Conservation (phyloP, 805 yeast species). For the Metschnikowia orientalis region DNA sequence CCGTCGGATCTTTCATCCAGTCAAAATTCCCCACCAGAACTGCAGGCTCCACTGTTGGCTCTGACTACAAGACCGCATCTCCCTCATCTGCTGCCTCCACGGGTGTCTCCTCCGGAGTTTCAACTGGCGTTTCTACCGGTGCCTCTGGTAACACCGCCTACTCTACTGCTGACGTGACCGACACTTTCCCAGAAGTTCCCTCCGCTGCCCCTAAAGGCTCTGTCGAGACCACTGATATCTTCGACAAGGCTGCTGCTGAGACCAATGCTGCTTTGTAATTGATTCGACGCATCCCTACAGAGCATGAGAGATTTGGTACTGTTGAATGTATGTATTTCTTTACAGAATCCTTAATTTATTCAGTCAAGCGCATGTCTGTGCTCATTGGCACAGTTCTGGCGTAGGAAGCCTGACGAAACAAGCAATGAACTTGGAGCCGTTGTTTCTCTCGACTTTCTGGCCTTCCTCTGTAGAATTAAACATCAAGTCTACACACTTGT, state of each 20-base stretch:
- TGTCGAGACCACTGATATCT: slow-evolving; percentile 4
- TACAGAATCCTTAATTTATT: slow-evolving; percentile 2
- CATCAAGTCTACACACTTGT: slow-evolving; percentile 84
- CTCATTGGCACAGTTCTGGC: slow-evolving; percentile 35
- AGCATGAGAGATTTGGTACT: not conserved
- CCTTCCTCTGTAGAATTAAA: slow-evolving; percentile 95
- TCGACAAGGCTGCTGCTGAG: slow-evolving; percentile 9
- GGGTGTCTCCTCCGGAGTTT: slow-evolving; percentile 21
- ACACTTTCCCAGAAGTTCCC: slow-evolving; percentile 45
- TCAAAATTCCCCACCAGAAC: slow-evolving; percentile 62
- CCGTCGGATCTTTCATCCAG: slow-evolving; percentile 57
- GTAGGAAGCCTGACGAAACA: slow-evolving; percentile 74
- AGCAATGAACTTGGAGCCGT: slow-evolving; percentile 83
- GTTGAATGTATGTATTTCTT: slow-evolving; percentile 3
- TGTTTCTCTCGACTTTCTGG: slow-evolving; percentile 87
- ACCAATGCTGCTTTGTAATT: slow-evolving; percentile 10
- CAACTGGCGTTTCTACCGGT: slow-evolving; percentile 29
- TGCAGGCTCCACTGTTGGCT: slow-evolving; percentile 63
- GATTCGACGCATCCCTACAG: not conserved
- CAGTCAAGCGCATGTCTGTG: slow-evolving; percentile 2
- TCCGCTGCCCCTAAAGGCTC: slow-evolving; percentile 14
- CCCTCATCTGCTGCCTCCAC: slow-evolving; percentile 6
- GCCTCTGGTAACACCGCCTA: slow-evolving; percentile 3
- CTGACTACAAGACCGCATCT: slow-evolving; percentile 16
- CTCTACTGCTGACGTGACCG: slow-evolving; percentile 4